Conservation (phyloP, 495 filamentous ascomycete genomes). For the Rusavskia elegans region DNA sequence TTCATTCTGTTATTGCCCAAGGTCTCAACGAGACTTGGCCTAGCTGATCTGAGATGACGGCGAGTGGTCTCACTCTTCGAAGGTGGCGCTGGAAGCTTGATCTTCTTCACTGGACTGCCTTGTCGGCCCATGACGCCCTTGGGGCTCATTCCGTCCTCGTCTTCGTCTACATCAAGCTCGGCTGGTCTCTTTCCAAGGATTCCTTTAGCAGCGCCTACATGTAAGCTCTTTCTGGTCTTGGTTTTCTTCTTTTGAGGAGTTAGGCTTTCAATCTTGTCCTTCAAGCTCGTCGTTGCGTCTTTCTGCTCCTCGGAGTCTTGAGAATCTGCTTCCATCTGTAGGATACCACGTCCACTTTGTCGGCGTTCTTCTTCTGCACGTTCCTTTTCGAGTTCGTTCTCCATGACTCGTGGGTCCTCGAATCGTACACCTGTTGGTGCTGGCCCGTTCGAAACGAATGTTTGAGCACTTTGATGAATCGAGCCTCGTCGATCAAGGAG, state of each 20-base stretch:
- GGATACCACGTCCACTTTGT: slow-evolving; percentile 39
- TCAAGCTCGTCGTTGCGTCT: slow-evolving; percentile 47
- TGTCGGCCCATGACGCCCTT: slow-evolving; percentile 56
- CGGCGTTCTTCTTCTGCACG: slow-evolving; percentile 44
- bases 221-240: slow-evolving; percentile 57
- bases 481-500: slow-evolving; percentile 58
- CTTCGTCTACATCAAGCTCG: slow-evolving; percentile 51
- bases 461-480: slow-evolving; percentile 46
- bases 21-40: slow-evolving; percentile 12
- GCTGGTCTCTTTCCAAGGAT: slow-evolving; percentile 58
- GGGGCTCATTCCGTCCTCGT: slow-evolving; percentile 49
- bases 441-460: slow-evolving; percentile 40
- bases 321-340: slow-evolving; percentile 28
- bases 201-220: slow-evolving; percentile 58
- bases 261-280: slow-evolving; percentile 61
- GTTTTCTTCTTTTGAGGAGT: slow-evolving; percentile 59
- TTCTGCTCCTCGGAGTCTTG: slow-evolving; percentile 32
- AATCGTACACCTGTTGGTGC: slow-evolving; percentile 39
- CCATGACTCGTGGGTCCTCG: slow-evolving; percentile 49
- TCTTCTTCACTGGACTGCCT: slow-evolving; percentile 63
- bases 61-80: slow-evolving; percentile 46
- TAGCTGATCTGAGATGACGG: slow-evolving; percentile 35
- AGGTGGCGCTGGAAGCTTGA: slow-evolving; percentile 49
- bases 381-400: slow-evolving; percentile 52
- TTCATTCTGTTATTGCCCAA: slow-evolving; percentile 8